Percentiles rank a stretch among this genome's conserved stretches.
phyloP scores from a whole-genome alignment of 1,139 yeast species.

The Taphrina flavorubra region DNA sequence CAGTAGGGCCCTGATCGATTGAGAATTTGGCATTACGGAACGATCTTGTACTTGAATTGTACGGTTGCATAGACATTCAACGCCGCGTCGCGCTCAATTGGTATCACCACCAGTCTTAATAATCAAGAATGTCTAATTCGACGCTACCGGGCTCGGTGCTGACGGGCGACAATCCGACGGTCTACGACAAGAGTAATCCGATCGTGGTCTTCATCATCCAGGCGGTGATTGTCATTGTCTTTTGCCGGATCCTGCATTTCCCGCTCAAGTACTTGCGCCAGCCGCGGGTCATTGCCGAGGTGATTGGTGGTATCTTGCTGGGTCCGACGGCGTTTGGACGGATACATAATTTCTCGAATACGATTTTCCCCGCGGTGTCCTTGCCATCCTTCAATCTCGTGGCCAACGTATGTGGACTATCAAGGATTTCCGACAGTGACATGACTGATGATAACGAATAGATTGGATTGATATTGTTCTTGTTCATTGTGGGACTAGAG shows the following conservation, averaged over 20 bases:
- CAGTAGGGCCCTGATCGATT: too few relatives aligned
- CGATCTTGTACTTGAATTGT: too few relatives aligned
- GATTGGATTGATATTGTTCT: constrained; percentile 68
- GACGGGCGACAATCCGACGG: constrained; percentile 72
- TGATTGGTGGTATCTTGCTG: constrained; percentile 70
- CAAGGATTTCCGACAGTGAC: not conserved
- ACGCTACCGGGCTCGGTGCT: constrained; percentile 52
- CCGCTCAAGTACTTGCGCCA: constrained; percentile 68
- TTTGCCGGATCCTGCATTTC: constrained; percentile 63
- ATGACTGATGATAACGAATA: constrained; percentile 47
- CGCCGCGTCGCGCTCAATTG: too few relatives aligned
- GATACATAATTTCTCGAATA: constrained; percentile 67
- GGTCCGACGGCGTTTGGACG: constrained; percentile 71
- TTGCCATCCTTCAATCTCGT: constrained; percentile 68
- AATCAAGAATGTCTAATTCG: constrained; percentile 2
- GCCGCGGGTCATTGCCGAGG: constrained; percentile 50
- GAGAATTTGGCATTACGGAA: too few relatives aligned
- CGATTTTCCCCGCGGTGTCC: constrained; percentile 67
- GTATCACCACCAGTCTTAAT: not conserved
- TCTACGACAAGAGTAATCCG: constrained; percentile 62
- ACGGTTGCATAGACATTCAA: too few relatives aligned
- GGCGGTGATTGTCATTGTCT: constrained; percentile 59
- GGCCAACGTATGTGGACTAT: constrained; percentile 56
- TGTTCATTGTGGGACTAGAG: constrained; percentile 78
- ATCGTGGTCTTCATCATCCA: constrained; percentile 68